Percentiles rank a stretch among this genome's conserved stretches.
Conservation (phyloP, 108 stramenopile genomes). For the Fragilaria crotonensis region DNA sequence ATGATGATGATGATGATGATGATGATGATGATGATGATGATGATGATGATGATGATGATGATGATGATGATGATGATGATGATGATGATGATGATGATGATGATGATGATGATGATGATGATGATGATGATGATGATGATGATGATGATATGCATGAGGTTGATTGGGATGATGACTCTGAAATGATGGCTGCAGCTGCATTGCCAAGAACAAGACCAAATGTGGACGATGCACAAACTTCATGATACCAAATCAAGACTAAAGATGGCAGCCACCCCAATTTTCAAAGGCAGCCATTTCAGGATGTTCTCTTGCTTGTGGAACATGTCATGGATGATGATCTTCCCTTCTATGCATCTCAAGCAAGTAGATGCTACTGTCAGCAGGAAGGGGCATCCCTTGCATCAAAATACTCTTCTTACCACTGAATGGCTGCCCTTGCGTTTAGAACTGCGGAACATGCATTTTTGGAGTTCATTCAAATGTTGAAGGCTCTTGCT, state of each 20-base stretch:
- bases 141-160: too few relatives aligned
- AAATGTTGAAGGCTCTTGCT: slow-evolving; percentile 7
- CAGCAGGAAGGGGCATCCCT: slow-evolving; percentile 7
- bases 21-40: slow-evolving; percentile 97
- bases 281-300: too few relatives aligned
- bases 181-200: too few relatives aligned
- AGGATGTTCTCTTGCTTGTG: too few relatives aligned
- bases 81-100: slow-evolving; percentile 82
- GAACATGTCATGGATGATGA: too few relatives aligned
- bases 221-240: too few relatives aligned
- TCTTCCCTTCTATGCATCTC: too few relatives aligned
- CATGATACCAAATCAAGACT: too few relatives aligned
- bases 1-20: slow-evolving; percentile 59
- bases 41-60: slow-evolving; percentile 94
- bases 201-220: too few relatives aligned
- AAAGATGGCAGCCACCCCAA: too few relatives aligned
- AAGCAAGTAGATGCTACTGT: slow-evolving; percentile 17
- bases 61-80: slow-evolving; percentile 89
- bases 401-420: slow-evolving; percentile 1
- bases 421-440: slow-evolving; percentile 6
- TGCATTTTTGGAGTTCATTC: slow-evolving; percentile 5
- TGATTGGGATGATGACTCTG: too few relatives aligned
- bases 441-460: slow-evolving; percentile 4
- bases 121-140: too few relatives aligned
- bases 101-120: slow-evolving; percentile 25